Conservation (phyloP, 345 rosid genomes). For the Syzygium grande region DNA sequence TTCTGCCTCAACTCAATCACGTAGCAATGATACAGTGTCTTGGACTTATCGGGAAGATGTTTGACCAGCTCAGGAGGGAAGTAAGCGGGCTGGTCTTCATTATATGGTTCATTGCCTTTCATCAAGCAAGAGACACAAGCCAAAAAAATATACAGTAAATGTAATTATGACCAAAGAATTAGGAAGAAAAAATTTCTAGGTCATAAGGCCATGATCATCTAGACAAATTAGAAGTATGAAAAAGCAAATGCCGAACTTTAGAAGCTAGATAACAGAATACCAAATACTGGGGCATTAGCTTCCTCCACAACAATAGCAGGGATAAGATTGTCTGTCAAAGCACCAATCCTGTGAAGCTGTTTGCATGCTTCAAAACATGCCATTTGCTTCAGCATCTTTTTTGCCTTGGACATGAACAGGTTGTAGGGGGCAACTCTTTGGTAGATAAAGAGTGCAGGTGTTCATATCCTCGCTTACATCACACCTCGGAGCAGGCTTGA, state of each 20-base stretch:
- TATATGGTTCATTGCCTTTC: slow-evolving; percentile 31
- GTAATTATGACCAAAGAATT: background rate
- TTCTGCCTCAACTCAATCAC: slow-evolving; percentile 37
- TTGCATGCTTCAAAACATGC: slow-evolving; percentile 87
- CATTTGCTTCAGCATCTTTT: slow-evolving; percentile 39
- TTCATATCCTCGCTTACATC: slow-evolving; percentile 32
- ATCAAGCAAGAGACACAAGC: background rate
- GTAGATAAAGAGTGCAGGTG: slow-evolving; percentile 47
- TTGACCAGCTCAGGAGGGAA: slow-evolving; percentile 66
- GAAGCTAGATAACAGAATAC: slow-evolving; percentile 7
- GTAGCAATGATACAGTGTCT: slow-evolving; percentile 43
- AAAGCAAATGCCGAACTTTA: background rate
- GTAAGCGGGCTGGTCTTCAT: slow-evolving; percentile 56
- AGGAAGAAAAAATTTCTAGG: background rate
- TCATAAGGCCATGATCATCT: background rate
- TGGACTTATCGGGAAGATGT: slow-evolving; percentile 4
- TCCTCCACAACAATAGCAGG: slow-evolving; percentile 67
- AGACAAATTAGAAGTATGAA: background rate
- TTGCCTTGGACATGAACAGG: slow-evolving; percentile 31
- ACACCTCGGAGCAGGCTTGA: slow-evolving; percentile 63
- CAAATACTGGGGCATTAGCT: slow-evolving; percentile 27
- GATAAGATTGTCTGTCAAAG: slow-evolving; percentile 75
- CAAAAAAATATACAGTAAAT: background rate
- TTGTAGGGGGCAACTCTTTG: slow-evolving; percentile 60
- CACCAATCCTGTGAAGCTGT: slow-evolving; percentile 54